Base-by-base conservation (phyloP, 139 green algal genomes). In the Ettlia oleoabundans region DNA sequence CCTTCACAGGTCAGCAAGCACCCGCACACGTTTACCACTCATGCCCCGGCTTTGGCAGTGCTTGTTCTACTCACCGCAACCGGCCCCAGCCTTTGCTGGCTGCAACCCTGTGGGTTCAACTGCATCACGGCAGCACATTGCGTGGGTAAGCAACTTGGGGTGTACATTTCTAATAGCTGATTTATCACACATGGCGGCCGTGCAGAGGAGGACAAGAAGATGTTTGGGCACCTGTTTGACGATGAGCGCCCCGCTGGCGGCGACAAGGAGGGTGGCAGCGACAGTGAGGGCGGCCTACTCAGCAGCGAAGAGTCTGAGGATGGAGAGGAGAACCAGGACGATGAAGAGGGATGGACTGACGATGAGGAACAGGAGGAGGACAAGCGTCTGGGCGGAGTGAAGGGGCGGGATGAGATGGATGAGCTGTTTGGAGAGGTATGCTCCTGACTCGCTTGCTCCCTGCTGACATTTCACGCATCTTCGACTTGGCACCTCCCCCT, bases 181-280 rank as follows among this genome's bases (percentile, higher is more conserved):
- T 41, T 10, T 67, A 21, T 37, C 21, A n/a, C 58, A 7, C 21
- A 8, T 21, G 40, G 30, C 21, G 8, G 26, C 10, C 63, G 24
- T 58, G 70, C 80, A 85, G 80, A 80, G 68, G 93, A 98, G 71
- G 96, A 99, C 82, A 90, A 96, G 78, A 86, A 88, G 41, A 85
- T 89, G 84, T 98, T 94, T 79, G 93, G 86, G 9, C 89, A 88
- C 43, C 90, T 88, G 88, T 96, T 96, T 82, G 86, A 76, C 19
- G 80, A 78, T 33, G 1, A 65, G 64, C 32, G 5, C 6, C 73
- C 24, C 6, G 65, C 33, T 51, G 55, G 78, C 61, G 52, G 72
- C 26, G 87, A 81, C 2, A 86, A 89, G 22, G 87, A 86, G 55
- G 80, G 73, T 32, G 64, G 77, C 9, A 82, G 89, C 18, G 84